Conservation (phyloP, 768 basidiomycete species). For the Rhodotorula kratochvilovae region DNA sequence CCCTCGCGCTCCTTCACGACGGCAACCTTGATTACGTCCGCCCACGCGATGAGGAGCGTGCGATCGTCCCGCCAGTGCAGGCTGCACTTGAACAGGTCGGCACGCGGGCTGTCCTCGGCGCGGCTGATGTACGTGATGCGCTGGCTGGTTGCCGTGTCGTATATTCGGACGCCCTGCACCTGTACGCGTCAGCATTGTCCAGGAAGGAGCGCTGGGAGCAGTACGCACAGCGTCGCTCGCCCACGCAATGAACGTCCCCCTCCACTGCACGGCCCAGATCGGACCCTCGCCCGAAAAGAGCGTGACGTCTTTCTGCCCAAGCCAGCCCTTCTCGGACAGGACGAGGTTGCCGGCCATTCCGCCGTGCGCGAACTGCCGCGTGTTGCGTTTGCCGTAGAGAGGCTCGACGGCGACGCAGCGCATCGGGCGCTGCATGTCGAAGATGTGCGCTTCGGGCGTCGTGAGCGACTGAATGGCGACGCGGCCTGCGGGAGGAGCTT, state of each 20-base stretch:
- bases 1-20: slow-evolving; percentile 53
- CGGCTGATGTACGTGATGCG: slow-evolving; percentile 83
- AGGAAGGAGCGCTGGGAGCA: not conserved
- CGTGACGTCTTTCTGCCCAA: slow-evolving; percentile 84
- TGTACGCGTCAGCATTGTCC: not conserved
- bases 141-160: slow-evolving; percentile 70
- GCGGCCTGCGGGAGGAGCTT: slow-evolving; percentile 60
- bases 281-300: slow-evolving; percentile 79
- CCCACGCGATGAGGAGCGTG: slow-evolving; percentile 84
- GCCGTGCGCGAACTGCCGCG: slow-evolving; percentile 79
- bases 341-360: slow-evolving; percentile 82
- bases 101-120: slow-evolving; percentile 72
- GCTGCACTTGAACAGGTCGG: slow-evolving; percentile 89
- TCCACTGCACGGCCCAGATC: slow-evolving; percentile 88
- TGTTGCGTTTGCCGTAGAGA: slow-evolving; percentile 69
- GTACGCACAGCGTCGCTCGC: slow-evolving; percentile 75
- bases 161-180: slow-evolving; percentile 81
- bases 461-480: slow-evolving; percentile 79
- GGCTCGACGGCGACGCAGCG: slow-evolving; percentile 86
- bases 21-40: slow-evolving; percentile 80
- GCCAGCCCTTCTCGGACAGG: slow-evolving; percentile 92
- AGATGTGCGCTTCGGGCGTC: slow-evolving; percentile 65
- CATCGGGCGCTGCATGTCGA: slow-evolving; percentile 89
- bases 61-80: slow-evolving; percentile 89
- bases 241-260: slow-evolving; percentile 84